Conservation (phyloP, 1,139 yeast species). For the Taiozyma sp. region DNA sequence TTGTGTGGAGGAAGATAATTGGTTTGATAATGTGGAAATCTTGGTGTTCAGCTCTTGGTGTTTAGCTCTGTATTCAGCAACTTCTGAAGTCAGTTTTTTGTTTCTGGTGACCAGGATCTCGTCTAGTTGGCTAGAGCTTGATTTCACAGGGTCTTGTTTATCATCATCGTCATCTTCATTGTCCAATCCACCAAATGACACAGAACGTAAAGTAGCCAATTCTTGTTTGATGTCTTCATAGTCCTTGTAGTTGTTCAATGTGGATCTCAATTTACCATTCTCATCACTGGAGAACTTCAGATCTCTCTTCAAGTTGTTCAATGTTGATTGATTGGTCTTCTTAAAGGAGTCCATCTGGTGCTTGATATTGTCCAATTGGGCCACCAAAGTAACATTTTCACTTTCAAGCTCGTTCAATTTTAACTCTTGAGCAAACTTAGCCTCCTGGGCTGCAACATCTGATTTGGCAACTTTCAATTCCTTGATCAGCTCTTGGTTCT, state of each 20-base stretch:
- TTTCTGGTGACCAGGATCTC: slow-evolving; percentile 33
- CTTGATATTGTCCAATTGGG: slow-evolving; percentile 52
- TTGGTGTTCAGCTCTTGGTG: slow-evolving; percentile 23
- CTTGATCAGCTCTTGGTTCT: slow-evolving; percentile 73
- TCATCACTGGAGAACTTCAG: slow-evolving; percentile 40
- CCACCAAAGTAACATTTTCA: slow-evolving; percentile 60
- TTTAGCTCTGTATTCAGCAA: slow-evolving; percentile 29
- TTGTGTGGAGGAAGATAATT: slow-evolving; percentile 27
- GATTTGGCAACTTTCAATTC: slow-evolving; percentile 43
- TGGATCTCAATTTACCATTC: slow-evolving; percentile 37
- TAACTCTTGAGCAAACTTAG: slow-evolving; percentile 30
- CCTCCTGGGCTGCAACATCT: slow-evolving; percentile 26
- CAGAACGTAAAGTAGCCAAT: slow-evolving; percentile 62
- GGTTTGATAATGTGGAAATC: slow-evolving; percentile 16
- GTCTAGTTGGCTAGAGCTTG: slow-evolving; percentile 34
- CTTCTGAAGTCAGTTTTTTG: slow-evolving; percentile 36
- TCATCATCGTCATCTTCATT: slow-evolving; percentile 30
- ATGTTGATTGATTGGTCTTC: slow-evolving; percentile 32
- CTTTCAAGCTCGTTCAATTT: slow-evolving; percentile 56
- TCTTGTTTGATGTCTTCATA: slow-evolving; percentile 80
- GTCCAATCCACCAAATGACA: slow-evolving; percentile 56
- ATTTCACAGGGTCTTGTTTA: slow-evolving; percentile 7
- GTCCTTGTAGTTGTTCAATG: slow-evolving; percentile 46
- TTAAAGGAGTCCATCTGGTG: slow-evolving; percentile 13
- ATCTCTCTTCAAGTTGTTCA: slow-evolving; percentile 32